phyloP scores from a whole-genome alignment of 2,329 filamentous ascomycete genomes.

The Calonectria hongkongensis region DNA sequence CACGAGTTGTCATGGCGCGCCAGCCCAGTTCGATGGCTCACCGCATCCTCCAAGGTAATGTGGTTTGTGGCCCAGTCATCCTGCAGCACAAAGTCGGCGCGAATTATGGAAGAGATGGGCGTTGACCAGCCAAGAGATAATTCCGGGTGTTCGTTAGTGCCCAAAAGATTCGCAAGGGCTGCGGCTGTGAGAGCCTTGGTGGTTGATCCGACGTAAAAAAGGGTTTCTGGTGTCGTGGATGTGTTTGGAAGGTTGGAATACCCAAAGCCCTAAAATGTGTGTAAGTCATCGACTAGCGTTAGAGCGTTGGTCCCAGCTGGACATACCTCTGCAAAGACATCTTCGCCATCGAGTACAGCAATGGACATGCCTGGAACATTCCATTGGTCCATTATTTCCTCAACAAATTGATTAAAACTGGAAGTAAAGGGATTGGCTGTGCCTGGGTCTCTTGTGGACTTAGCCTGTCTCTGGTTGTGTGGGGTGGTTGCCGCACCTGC shows the following conservation, averaged over 20 bases:
- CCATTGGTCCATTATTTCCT: constrained; percentile 48
- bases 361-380: constrained; percentile 54
- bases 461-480: not conserved
- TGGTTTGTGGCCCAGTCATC: constrained; percentile 67
- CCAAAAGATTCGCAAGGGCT: constrained; percentile 68
- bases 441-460: not conserved
- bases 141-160: constrained; percentile 59
- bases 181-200: constrained; percentile 74
- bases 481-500: not conserved
- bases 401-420: not conserved
- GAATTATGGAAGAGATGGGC: constrained; percentile 66
- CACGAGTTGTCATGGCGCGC: constrained; percentile 62
- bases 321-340: constrained; percentile 50
- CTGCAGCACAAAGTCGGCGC: constrained; percentile 71
- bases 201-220: constrained; percentile 74
- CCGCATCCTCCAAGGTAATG: constrained; percentile 72
- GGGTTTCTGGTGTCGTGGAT: constrained; percentile 66
- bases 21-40: constrained; percentile 71
- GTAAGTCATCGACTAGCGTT: not conserved
- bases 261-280: constrained; percentile 52
- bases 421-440: not conserved
- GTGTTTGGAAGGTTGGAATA: constrained; percentile 57
- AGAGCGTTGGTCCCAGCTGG: not conserved
- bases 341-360: constrained; percentile 52
- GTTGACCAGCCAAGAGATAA: constrained; percentile 66